Evolutionary conservation across 139 green algal species (phyloP).

Genomic region (Nannochloris sp.): DNA sequence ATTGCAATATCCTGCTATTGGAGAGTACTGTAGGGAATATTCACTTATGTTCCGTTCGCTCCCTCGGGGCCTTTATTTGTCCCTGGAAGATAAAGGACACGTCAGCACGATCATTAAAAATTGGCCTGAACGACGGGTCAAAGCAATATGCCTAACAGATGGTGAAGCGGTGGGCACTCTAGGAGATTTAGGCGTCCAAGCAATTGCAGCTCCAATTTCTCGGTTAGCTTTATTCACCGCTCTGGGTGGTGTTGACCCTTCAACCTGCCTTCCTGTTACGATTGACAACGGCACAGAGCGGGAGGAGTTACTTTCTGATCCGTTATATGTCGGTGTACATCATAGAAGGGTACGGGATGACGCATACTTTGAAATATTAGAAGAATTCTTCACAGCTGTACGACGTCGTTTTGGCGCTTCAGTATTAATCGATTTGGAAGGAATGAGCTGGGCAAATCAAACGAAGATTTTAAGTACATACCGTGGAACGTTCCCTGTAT

Average conservation of each 20-base stretch:
- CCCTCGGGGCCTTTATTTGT: slow-evolving; percentile 76
- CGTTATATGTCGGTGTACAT: slow-evolving; percentile 50
- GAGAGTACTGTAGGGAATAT: slow-evolving; percentile 58
- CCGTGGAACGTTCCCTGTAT: slow-evolving; percentile 61
- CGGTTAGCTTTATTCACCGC: slow-evolving; percentile 71
- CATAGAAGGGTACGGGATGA: slow-evolving; percentile 56
- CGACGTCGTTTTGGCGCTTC: slow-evolving; percentile 66
- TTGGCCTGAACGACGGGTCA: slow-evolving; percentile 81
- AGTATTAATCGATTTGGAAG: slow-evolving; percentile 73
- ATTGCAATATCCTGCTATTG: slow-evolving; percentile 56
- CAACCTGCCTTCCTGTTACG: slow-evolving; percentile 65
- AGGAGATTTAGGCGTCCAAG: slow-evolving; percentile 72
- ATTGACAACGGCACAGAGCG: slow-evolving; percentile 69
- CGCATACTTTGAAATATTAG: slow-evolving; percentile 71
- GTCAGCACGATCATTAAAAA: slow-evolving; percentile 79
- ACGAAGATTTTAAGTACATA: slow-evolving; percentile 67
- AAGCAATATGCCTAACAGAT: slow-evolving; percentile 74
- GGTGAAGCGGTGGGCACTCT: slow-evolving; percentile 61
- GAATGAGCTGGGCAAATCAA: slow-evolving; percentile 67
- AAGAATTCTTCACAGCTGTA: slow-evolving; percentile 74
- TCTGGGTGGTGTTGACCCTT: slow-evolving; percentile 66
- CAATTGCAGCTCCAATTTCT: slow-evolving; percentile 51
- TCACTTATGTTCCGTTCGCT: slow-evolving; percentile 58
- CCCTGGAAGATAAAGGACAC: slow-evolving; percentile 59
- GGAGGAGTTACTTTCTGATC: slow-evolving; percentile 47